Evolutionary conservation across 179 eudicot species (phyloP).

Genomic region (Actinidia arguta): DNA sequence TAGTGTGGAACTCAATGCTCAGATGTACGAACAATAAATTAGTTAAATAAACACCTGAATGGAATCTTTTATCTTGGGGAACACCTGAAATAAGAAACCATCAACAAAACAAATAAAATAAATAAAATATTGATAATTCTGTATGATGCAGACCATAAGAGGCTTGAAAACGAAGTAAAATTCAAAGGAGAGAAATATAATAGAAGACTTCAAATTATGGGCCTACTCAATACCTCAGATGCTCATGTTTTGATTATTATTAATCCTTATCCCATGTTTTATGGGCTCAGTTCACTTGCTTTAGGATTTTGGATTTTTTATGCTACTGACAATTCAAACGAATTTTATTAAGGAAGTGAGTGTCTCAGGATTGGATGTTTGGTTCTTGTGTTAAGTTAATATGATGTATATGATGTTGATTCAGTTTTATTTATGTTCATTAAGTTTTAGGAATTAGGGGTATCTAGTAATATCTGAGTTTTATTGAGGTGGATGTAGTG

Average conservation of each 20-base stretch:
- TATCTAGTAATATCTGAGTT: not conserved
- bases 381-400: not conserved
- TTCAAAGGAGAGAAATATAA: not conserved
- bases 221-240: not conserved
- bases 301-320: too few relatives aligned
- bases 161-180: not conserved
- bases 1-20: not conserved
- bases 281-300: too few relatives aligned
- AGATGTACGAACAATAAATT: not conserved
- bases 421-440: not conserved
- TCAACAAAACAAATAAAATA: not conserved
- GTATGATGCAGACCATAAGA: not conserved
- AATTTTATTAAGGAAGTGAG: not conserved
- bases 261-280: not conserved
- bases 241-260: not conserved
- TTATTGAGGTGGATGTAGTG: too few relatives aligned
- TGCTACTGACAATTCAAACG: not conserved
- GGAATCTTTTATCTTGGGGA: constrained; percentile 95
- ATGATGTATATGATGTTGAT: not conserved
- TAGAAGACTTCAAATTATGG: not conserved
- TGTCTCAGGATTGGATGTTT: not conserved
- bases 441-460: not conserved
- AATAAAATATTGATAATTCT: not conserved
- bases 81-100: constrained; percentile 63
- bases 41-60: constrained; percentile 60